Percentiles rank a stretch among this genome's conserved stretches.
phyloP scores from a whole-genome alignment of 2,329 filamentous ascomycete species.

The Aspergillus vadensis region DNA sequence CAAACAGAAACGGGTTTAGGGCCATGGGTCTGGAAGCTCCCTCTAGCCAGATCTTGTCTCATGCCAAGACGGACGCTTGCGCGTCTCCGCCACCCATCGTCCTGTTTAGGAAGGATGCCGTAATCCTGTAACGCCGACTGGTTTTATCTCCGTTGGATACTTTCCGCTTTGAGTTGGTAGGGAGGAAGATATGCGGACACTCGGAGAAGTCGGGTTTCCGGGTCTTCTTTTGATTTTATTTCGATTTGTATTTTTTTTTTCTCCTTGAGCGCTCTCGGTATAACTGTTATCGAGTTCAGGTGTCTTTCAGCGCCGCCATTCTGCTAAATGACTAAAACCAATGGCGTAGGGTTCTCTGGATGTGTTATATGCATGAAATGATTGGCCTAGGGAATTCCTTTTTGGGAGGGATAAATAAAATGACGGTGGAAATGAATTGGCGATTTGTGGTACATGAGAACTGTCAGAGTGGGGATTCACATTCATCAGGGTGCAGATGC shows the following conservation, averaged over 20 bases:
- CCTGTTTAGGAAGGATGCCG: conserved; percentile 18
- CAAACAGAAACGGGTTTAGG: conserved; percentile 25
- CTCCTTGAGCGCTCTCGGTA: too few species aligned
- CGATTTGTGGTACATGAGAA: conserved; percentile 8
- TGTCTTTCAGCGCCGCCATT: neutral
- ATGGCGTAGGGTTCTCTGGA: neutral
- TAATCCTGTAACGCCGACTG: conserved; percentile 23
- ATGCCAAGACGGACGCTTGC: conserved; percentile 44
- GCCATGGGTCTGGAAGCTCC: conserved; percentile 21
- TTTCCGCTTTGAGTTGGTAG: conserved; percentile 8
- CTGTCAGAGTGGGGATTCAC: conserved; percentile 17
- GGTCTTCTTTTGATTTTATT: neutral
- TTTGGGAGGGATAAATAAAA: neutral
- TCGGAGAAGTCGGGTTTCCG: neutral
- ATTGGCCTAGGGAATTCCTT: neutral
- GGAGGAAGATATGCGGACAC: neutral
- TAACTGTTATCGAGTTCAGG: neutral
- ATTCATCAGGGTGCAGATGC: conserved; percentile 18
- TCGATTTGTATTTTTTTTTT: neutral
- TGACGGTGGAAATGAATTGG: conserved; percentile 1
- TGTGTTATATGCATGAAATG: conserved; percentile 4
- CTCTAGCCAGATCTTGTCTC: conserved; percentile 34
- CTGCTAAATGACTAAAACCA: neutral
- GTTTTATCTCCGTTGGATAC: conserved; percentile 10
- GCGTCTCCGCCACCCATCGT: conserved; percentile 37